These are phyloP conservation scores for Lanmaoa pseudosensibilis DNA, from an alignment of 768 basidiomycete species.

Conservation along the genomic window DNA sequence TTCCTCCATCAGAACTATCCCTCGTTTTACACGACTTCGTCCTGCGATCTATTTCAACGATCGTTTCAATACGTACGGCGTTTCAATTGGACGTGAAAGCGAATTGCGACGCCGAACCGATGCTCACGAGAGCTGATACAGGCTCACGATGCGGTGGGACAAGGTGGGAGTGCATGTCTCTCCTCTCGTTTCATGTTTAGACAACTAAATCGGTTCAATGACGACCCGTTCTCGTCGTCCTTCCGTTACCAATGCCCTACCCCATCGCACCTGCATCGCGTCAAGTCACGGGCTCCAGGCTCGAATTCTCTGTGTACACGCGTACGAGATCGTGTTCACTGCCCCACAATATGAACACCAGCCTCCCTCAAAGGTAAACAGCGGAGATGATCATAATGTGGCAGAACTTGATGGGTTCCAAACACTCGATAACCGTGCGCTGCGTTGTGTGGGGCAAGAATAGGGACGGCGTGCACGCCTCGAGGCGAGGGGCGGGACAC, in stretches of 20 bases:
- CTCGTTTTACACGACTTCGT: background rate
- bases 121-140: background rate
- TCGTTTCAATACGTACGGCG: background rate
- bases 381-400: conserved; percentile 21
- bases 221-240: background rate
- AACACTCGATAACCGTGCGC: background rate
- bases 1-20: background rate
- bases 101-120: background rate
- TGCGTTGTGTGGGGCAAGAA: conserved; percentile 5
- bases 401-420: conserved; percentile 6
- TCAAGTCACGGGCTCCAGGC: background rate
- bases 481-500: conserved; percentile 9
- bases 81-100: background rate
- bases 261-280: background rate
- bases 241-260: background rate
- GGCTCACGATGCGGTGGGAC: background rate
- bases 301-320: background rate
- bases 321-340: conserved; percentile 7
- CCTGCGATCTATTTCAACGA: background rate
- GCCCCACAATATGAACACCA: background rate
- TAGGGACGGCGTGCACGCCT: conserved; percentile 7
- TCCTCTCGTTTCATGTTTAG: background rate
- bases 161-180: conserved; percentile 1
- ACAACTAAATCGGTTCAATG: background rate
- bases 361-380: conserved; percentile 5